phyloP scores from a whole-genome alignment of 805 yeast genomes.

The Yamadazyma tumulicola region DNA sequence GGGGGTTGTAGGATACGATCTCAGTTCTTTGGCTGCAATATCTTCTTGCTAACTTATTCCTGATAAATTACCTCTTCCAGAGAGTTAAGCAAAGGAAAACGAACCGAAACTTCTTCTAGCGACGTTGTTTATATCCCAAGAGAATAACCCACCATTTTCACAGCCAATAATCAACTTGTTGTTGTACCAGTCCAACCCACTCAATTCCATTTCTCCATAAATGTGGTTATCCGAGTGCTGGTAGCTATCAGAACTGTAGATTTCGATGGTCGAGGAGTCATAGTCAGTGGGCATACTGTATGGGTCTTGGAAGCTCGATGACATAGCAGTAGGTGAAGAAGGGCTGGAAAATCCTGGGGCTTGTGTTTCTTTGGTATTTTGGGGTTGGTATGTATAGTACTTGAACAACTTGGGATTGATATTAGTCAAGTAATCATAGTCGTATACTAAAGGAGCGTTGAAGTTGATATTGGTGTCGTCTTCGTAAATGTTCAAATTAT shows the following conservation, averaged over 20 bases:
- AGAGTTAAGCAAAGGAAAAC: slow-evolving; percentile 26
- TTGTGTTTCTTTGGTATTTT: slow-evolving; percentile 11
- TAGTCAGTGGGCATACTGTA: slow-evolving; percentile 4
- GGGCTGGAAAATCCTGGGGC: slow-evolving; percentile 5
- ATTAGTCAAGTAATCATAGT: slow-evolving; percentile 35
- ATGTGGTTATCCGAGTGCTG: slow-evolving; percentile 31
- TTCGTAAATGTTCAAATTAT: slow-evolving; percentile 12
- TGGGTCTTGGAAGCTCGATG: slow-evolving; percentile 6
- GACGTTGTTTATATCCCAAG: slow-evolving; percentile 37
- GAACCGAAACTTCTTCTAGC: slow-evolving; percentile 40
- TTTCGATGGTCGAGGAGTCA: neutral
- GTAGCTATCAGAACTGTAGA: slow-evolving; percentile 23
- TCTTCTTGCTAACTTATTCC: too few species aligned
- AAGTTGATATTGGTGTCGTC: slow-evolving; percentile 9
- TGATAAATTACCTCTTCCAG: neutral
- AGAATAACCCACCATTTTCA: slow-evolving; percentile 38
- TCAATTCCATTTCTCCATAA: slow-evolving; percentile 42
- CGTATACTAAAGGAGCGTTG: slow-evolving; percentile 40
- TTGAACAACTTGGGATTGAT: slow-evolving; percentile 36
- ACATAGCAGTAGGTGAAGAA: slow-evolving; percentile 1
- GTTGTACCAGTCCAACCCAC: slow-evolving; percentile 37
- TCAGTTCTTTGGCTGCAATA: too few species aligned
- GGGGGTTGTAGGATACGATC: too few species aligned
- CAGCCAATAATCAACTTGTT: slow-evolving; percentile 35
- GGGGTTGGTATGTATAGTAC: slow-evolving; percentile 31